A percentile compares a stretch with the other conserved stretches of the same genome.
These are phyloP conservation scores for Corchorus capsularis DNA, from an alignment of 345 rosid genomes.

Conservation along the genomic window DNA sequence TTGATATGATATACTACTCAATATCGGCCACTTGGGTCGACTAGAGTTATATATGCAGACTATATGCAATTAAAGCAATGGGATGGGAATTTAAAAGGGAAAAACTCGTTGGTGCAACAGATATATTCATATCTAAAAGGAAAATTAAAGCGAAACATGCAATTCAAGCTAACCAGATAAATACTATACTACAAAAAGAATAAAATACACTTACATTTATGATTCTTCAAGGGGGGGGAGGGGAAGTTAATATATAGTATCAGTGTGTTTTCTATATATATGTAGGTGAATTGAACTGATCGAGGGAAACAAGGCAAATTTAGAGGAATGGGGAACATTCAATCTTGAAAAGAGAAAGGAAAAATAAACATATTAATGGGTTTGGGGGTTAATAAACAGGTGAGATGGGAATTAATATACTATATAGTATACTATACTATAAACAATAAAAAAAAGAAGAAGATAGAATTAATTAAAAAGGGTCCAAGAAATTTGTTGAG, in stretches of 20 bases:
- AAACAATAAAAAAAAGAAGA: too few species aligned
- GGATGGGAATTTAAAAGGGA: neutral
- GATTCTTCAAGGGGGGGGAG: neutral
- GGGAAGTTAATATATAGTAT: neutral
- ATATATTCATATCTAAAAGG: neutral
- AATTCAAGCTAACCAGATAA: neutral
- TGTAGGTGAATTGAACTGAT: neutral
- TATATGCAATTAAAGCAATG: neutral
- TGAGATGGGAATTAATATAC: neutral
- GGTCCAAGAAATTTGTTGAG: constrained; percentile 12
- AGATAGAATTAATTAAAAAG: neutral
- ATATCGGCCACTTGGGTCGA: neutral
- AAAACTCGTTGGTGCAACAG: neutral
- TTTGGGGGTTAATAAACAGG: neutral
- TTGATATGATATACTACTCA: neutral
- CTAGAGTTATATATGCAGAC: neutral
- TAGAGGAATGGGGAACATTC: neutral
- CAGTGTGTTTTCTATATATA: neutral
- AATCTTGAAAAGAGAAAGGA: neutral
- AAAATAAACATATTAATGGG: neutral
- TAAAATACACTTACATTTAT: neutral
- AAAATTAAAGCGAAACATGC: neutral
- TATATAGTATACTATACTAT: neutral
- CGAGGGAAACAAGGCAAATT: neutral
- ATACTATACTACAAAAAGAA: neutral